Percentiles rank a stretch among this genome's conserved stretches.
Conservation (phyloP, 805 yeast species). For the Ogataea nonfermentans region DNA sequence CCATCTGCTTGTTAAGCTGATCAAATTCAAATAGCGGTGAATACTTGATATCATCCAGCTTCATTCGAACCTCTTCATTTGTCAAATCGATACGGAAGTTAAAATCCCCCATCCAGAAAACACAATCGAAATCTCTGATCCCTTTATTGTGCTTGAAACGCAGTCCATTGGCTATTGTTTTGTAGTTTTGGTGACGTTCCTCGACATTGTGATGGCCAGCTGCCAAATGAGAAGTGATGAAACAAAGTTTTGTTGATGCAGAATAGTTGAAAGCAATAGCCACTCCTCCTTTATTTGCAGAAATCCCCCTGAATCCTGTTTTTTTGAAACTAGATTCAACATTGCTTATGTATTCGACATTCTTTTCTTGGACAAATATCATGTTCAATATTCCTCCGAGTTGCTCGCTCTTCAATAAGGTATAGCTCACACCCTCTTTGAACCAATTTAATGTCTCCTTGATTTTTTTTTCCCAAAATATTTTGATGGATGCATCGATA, state of each 20-base stretch:
- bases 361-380: slow-evolving; percentile 59
- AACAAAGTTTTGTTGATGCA: slow-evolving; percentile 62
- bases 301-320: slow-evolving; percentile 92
- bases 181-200: slow-evolving; percentile 85
- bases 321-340: slow-evolving; percentile 76
- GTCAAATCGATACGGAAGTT: slow-evolving; percentile 77
- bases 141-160: slow-evolving; percentile 57
- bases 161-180: slow-evolving; percentile 68
- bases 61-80: slow-evolving; percentile 63
- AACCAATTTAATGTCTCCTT: slow-evolving; percentile 42
- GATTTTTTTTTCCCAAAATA: slow-evolving; percentile 66
- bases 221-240: slow-evolving; percentile 85
- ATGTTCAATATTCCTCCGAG: slow-evolving; percentile 80
- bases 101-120: slow-evolving; percentile 92
- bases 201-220: slow-evolving; percentile 83
- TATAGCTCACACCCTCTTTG: slow-evolving; percentile 34
- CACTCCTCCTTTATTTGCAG: slow-evolving; percentile 61
- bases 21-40: slow-evolving; percentile 60
- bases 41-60: slow-evolving; percentile 19
- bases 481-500: slow-evolving; percentile 61
- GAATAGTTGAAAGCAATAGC: slow-evolving; percentile 54
- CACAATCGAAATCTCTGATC: slow-evolving; percentile 74
- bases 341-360: slow-evolving; percentile 51
- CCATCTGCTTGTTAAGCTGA: slow-evolving; percentile 77
- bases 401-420: slow-evolving; percentile 69